Evolutionary conservation across 495 filamentous ascomycete species (phyloP).

Genomic region (Friedmanniomyces endolithicus): DNA sequence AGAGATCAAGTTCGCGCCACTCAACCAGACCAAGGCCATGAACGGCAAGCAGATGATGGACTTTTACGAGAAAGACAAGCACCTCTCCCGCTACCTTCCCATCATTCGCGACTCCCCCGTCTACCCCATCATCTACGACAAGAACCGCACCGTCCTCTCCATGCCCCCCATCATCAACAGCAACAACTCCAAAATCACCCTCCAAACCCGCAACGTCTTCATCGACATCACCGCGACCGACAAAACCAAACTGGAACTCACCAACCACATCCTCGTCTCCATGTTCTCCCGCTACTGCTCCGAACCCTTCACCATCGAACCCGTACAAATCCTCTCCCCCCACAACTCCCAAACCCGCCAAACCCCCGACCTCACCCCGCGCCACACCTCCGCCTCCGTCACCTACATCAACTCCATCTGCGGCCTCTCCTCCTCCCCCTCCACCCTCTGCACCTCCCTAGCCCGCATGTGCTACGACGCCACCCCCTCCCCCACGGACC

Average conservation of each 20-base stretch:
- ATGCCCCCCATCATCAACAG: constrained; percentile 97
- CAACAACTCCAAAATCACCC: constrained; percentile 85
- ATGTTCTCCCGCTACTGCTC: constrained; percentile 94
- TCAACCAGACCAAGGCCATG: constrained; percentile 85
- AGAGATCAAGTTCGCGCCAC: constrained; percentile 76
- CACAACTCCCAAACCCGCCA: constrained; percentile 77
- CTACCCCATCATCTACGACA: constrained; percentile 94
- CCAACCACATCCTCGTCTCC: constrained; percentile 83
- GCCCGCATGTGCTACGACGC: constrained; percentile 76
- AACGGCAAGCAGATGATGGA: constrained; percentile 80
- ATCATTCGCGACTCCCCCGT: constrained; percentile 89
- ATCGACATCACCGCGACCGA: constrained; percentile 97
- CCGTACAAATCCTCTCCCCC: constrained; percentile 75
- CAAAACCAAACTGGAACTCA: constrained; percentile 90
- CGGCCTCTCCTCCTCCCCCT: constrained; percentile 59
- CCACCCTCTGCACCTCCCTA: constrained; percentile 61
- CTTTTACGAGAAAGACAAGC: constrained; percentile 86
- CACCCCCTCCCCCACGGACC: constrained; percentile 45
- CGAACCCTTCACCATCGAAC: constrained; percentile 85
- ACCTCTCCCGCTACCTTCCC: constrained; percentile 69
- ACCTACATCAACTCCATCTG: constrained; percentile 88
- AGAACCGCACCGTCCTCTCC: constrained; percentile 76
- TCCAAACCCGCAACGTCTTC: constrained; percentile 82
- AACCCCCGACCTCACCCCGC: constrained; percentile 64
- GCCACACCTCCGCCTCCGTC: constrained; percentile 66